Evolutionary conservation across 345 rosid species (phyloP).

Genomic region (Eucalyptus curtisii): DNA sequence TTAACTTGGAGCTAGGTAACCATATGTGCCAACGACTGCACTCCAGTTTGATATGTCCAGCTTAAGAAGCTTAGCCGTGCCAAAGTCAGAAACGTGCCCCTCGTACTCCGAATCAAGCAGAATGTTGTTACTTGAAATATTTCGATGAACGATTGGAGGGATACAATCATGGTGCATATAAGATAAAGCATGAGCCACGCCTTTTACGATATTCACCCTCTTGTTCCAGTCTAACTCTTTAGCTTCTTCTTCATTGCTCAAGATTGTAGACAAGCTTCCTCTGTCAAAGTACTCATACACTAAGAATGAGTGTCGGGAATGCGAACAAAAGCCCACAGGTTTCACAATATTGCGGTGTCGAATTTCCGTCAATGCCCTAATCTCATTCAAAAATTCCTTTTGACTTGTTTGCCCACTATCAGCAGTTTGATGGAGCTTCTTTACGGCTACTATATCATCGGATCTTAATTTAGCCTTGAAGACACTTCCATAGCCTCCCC

Average conservation of each 20-base stretch:
- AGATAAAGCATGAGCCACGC: background rate
- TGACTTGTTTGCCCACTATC: background rate
- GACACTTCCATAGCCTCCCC: slow-evolving; percentile 13
- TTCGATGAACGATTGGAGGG: background rate
- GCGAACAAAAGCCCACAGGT: background rate
- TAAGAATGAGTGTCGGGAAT: background rate
- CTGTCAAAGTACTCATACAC: slow-evolving; percentile 2
- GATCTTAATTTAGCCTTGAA: slow-evolving; percentile 3
- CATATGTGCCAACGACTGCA: slow-evolving; percentile 3
- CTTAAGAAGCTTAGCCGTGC: slow-evolving; percentile 7
- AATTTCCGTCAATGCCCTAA: background rate
- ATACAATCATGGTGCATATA: background rate
- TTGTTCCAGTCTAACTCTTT: background rate
- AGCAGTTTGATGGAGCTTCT: slow-evolving; percentile 1
- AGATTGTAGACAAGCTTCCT: background rate
- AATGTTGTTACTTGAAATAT: background rate
- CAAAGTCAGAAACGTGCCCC: background rate
- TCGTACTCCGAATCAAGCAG: background rate
- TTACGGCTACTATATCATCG: slow-evolving; percentile 3
- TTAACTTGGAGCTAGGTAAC: background rate
- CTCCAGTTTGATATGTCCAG: slow-evolving; percentile 4
- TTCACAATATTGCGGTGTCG: slow-evolving; percentile 4
- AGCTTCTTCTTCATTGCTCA: background rate
- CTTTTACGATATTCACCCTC: background rate
- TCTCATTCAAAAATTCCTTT: slow-evolving; percentile 2